Base-by-base conservation (phyloP, 345 rosid genomes). In the Syzygium grande region DNA sequence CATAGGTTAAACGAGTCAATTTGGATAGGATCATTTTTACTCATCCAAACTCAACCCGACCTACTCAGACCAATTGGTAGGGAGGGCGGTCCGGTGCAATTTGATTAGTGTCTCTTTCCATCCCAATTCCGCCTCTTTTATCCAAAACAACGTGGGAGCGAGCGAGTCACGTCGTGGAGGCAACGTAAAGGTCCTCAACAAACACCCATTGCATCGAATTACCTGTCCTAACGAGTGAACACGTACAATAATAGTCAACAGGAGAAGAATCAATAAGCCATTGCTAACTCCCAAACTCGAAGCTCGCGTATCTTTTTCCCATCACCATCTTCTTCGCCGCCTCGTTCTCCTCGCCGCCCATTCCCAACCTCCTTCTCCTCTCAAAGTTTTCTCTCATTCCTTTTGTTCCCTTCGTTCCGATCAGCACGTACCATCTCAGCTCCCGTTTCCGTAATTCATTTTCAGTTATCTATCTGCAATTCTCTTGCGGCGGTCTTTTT, bases 261-360 rank as follows among this genome's bases (percentile, higher is more conserved):
- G 49, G 34, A 73, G 49, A 34, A 73, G 49, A 34, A 73, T 17
- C 80, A 9, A 34, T 11, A 2, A 30, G 43, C 43, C 78, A 16
- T 65, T 4, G 78, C 78, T 65, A 30, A 65, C 78, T 30, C 78
- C 0, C 27, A 49, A 79, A n/a, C 51, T 84, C 49, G 54, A 87
- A 83, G 73, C 85, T 30, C 89, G 43, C 38, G 85, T 27, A 9
- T 25, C 61, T 49, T 30, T 73, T 53, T 34, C 88, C 91, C 23
- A 38, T 73, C 9, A 19, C 80, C 80, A 9, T 85, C 61, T 78
- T 61, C 86, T 3, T 89, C 89, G 88, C 94, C 97, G 88, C 89
- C 85, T 92, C 91, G 93, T 84, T 90, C 94, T 92, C 95, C 78
- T 89, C 25, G 84, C 94, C 96, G 84, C 84, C 86, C 63, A 55